Base-by-base conservation (phyloP, 495 filamentous ascomycete genomes). In the Tuber calosporum region DNA sequence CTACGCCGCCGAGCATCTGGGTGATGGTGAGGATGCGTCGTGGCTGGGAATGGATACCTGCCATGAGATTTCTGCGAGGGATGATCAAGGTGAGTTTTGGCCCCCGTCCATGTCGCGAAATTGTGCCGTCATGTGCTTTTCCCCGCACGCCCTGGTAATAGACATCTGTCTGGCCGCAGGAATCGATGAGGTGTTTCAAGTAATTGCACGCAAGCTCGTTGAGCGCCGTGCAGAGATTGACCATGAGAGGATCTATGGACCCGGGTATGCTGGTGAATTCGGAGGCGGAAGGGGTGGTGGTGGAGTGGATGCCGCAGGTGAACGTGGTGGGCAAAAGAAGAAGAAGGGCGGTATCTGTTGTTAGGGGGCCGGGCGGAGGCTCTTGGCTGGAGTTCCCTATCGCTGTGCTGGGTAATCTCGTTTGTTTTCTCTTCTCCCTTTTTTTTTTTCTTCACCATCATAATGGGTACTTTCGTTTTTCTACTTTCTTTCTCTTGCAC, bases 151-250 rank as follows among this genome's bases (percentile, higher is more conserved):
- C 15, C 26, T 62, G 53, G 53, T 62, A 62, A 62, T 30, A 62
- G 72, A 66, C 22, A 34, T 67, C 36, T 37, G 20, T 53, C 22
- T 26, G 53, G 17, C 13, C 48, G 69, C 48, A 74, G 80, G 94
- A 8, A 93, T 99, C 20, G 95, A 99, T 71, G 95, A 99, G 84
- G 94, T 99, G 0, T 99, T 99, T 79, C 87, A 93, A 0, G 94
- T 97, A 34, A 95, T 97, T 58, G 93, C 94, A 48, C 85, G 95
- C 79, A 97, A 97, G 83, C 86, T 99, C 73, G 94, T 99, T 43
- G 94, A 97, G 85, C 93, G 77, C 11, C 72, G 80, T 9, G 78
- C 74, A 2, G 79, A 80, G 70, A 80, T 80, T 39, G 79, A 80
- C 22, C 78, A 78, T 74, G 79, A 72, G 41, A 58, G 79, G n/a